Evolutionary conservation across 371 early-diverging fungal genomes (phyloP), one percentile per base, ranked within the genome.

Genomic region (Lichtheimia ornata): DNA sequence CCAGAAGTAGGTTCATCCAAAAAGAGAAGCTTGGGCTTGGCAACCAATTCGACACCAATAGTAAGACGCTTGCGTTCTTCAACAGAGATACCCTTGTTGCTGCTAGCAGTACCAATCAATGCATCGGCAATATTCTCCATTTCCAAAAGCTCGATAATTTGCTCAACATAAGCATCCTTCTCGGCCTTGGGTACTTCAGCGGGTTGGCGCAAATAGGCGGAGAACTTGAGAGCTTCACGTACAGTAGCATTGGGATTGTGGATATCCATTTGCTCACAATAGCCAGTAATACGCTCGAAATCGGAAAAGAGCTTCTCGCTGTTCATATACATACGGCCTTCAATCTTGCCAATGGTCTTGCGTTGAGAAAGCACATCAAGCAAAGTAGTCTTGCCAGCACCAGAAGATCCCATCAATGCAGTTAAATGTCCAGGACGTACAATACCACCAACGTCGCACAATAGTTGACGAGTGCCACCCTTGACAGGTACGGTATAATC

Each of bases 301-400:
- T 86, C 85, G 45, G 65, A 59, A 54, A 66, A 65, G n/a, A 80
- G 70, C 44, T 70, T 66, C 42, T 77, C 73, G 67, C 83, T 84
- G 75, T 87, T 79, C 86, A 93, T 63, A 72, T 83, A 80, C 56
- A 92, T 84, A 41, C 82, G 79, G 53, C 95, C 95, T 18, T 88
- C 82, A 20, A 91, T 74, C 3, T 78, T 88, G 53, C 93, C 93
- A 57, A 85, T 85, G 14, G 88, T 91, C 79, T 91, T 91, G 68
- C 93, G 87, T 70, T 86, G 82, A 30, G 93, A 87, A 22, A 92
- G 76, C 2, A 93, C 83, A 74, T 97, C 95, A 71, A 94, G 67
- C 2, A 95, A 82, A 20, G 95, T 92, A 0, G 95, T 91, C 74
- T 97, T 97, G 63, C 97, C 97, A 40, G 92, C 89, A 67, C 94